Percentiles rank a stretch among this genome's conserved stretches.
Evolutionary conservation across 106 monocot species (phyloP).

Genomic region (Dioscorea dumetorum): DNA sequence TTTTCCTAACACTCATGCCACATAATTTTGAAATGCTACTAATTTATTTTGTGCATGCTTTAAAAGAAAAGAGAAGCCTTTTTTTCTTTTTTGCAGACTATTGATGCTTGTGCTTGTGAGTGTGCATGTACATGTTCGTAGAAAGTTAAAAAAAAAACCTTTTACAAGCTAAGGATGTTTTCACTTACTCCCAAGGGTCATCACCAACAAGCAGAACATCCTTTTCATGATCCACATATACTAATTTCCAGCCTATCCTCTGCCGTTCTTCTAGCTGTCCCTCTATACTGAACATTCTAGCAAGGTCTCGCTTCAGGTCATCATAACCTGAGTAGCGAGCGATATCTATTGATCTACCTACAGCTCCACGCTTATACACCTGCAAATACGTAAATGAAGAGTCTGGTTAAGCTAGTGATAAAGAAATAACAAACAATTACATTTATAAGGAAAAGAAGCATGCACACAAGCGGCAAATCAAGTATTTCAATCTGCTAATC

Average conservation of each 20-base stretch:
- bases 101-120: too few species aligned
- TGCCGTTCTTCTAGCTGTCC: slow-evolving; percentile 83
- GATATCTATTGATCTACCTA: slow-evolving; percentile 92
- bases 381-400: slow-evolving; percentile 7
- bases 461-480: too few species aligned
- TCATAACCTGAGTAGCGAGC: slow-evolving; percentile 70
- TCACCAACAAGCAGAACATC: slow-evolving; percentile 94
- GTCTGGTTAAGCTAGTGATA: neutral
- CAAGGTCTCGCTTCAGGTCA: slow-evolving; percentile 87
- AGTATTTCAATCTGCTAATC: too few species aligned
- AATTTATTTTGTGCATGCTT: too few species aligned
- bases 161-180: neutral
- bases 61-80: too few species aligned
- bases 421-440: too few species aligned
- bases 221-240: slow-evolving; percentile 90
- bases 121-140: neutral
- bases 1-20: too few species aligned
- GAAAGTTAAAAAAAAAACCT: neutral
- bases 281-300: slow-evolving; percentile 96
- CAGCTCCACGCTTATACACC: slow-evolving; percentile 95
- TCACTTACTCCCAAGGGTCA: slow-evolving; percentile 98
- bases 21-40: too few species aligned
- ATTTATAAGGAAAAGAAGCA: too few species aligned
- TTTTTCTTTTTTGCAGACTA: too few species aligned
- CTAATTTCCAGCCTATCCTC: slow-evolving; percentile 91